A percentile compares a stretch with the other conserved stretches of the same genome.
Conservation (phyloP, 768 basidiomycete species). For the Psilocybe tampanensis region DNA sequence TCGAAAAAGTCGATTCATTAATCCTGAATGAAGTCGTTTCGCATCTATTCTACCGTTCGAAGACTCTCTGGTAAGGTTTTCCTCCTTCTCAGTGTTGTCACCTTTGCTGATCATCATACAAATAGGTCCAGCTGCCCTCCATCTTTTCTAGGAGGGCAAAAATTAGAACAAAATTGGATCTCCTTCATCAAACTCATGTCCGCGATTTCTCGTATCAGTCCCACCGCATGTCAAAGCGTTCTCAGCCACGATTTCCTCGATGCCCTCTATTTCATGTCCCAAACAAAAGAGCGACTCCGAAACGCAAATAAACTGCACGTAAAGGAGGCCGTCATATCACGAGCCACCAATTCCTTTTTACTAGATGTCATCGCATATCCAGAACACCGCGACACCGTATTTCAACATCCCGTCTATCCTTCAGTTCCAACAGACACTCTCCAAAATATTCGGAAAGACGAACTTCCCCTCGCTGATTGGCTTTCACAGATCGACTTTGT, state of each 20-base stretch:
- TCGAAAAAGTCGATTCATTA: neutral
- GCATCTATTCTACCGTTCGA: conserved; percentile 3
- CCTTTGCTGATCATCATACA: neutral
- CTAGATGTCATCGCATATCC: conserved; percentile 11
- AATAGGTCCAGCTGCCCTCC: neutral
- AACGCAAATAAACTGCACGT: neutral
- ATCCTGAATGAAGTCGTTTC: conserved; percentile 1
- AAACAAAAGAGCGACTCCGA: neutral
- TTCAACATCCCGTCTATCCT: conserved; percentile 10
- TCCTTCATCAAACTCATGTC: conserved; percentile 1
- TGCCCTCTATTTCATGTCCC: neutral
- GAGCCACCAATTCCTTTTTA: conserved; percentile 1
- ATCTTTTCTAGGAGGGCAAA: neutral
- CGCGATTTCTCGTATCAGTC: neutral
- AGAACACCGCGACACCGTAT: conserved; percentile 10
- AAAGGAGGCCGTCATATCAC: neutral
- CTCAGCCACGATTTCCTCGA: conserved; percentile 1
- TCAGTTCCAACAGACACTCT: neutral
- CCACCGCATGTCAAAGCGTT: neutral
- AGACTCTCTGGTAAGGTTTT: conserved; percentile 1
- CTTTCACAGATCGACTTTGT: neutral
- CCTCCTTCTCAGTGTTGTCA: neutral
- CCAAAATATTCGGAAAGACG: neutral
- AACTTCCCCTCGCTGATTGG: neutral
- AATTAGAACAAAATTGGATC: conserved; percentile 1